Base-by-base conservation (phyloP, 164 flowering plant species). In the Stephania japonica region DNA sequence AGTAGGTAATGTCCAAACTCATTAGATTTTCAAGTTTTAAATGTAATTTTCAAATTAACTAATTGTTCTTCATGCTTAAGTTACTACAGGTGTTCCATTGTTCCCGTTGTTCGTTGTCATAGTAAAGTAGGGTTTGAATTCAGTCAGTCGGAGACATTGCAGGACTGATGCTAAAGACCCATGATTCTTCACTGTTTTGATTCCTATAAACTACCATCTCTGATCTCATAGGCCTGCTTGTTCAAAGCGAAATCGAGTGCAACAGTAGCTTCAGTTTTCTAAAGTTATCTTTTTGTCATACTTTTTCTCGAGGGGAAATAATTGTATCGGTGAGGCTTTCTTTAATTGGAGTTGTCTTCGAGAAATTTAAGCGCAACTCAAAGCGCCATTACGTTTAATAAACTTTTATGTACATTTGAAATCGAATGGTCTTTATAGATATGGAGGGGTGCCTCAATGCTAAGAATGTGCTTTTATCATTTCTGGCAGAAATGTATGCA, bases 261-360 rank as follows among this genome's bases (percentile, higher is more conserved):
- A 21, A 56, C 6, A 12, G 67, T 62, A 71, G 73, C 32, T 42
- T 56, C 62, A 16, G 27, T 71, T 32, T 71, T 59, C 8, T 4
- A 1, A 1, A 11, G n/a, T n/a, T 11, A 32, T 4, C 3, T 59
- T 71, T 42, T 32, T 38, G 50, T 12, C 27, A 13, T 71, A 19
- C 42, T 71, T 61, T 41, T 19, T 53, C 14, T 11, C 41, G 65
- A 0, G 67, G 42, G 53, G 23, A 67, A 71, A 61, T 62, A 62
- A 71, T 41, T 71, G 73, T 71, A 71, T 62, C 53, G 42, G 65
- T 71, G 67, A 71, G 73, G 32, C 38, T 32, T 71, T 62, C 21
- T 61, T 61, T 61, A 41, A 42, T 71, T 32, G 14, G 61, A 71
- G 73, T 65, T 53, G 42, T 38, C 10, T 25, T 56, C 18, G 10